Conservation (phyloP, 2,329 filamentous ascomycete species). For the Chaetothyriales sp. region DNA sequence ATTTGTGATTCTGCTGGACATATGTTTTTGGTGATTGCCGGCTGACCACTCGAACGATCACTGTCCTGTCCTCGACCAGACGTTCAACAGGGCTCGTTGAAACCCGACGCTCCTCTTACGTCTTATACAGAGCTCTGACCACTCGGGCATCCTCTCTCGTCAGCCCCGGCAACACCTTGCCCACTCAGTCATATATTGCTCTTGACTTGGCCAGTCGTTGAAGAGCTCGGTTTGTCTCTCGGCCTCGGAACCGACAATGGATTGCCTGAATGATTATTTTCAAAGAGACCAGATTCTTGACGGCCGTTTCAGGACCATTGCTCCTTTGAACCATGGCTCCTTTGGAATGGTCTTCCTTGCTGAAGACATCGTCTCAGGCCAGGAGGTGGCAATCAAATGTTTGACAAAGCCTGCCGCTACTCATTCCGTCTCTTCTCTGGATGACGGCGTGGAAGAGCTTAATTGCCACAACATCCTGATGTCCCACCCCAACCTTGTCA, state of each 20-base stretch:
- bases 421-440: slow-evolving; percentile 36
- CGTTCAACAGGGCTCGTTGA: background rate
- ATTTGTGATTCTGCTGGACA: slow-evolving; percentile 9
- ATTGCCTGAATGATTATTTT: slow-evolving; percentile 77
- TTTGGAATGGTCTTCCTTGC: slow-evolving; percentile 98
- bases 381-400: slow-evolving; percentile 90
- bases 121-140: slow-evolving; percentile 1
- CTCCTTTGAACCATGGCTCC: slow-evolving; percentile 93
- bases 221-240: background rate
- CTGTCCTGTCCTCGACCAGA: background rate
- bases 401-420: slow-evolving; percentile 56
- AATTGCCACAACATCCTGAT: slow-evolving; percentile 67
- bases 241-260: slow-evolving; percentile 40
- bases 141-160: background rate
- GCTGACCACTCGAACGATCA: slow-evolving; percentile 1
- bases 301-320: slow-evolving; percentile 80
- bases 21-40: slow-evolving; percentile 13
- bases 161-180: no score
- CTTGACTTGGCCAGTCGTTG: background rate
- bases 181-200: no score
- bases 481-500: slow-evolving; percentile 82
- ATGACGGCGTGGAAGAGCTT: slow-evolving; percentile 45
- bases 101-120: background rate
- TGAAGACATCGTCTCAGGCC: slow-evolving; percentile 59
- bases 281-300: slow-evolving; percentile 65